Conservation (phyloP, 169 alveolate genomes). For the Blepharisma undulans region DNA sequence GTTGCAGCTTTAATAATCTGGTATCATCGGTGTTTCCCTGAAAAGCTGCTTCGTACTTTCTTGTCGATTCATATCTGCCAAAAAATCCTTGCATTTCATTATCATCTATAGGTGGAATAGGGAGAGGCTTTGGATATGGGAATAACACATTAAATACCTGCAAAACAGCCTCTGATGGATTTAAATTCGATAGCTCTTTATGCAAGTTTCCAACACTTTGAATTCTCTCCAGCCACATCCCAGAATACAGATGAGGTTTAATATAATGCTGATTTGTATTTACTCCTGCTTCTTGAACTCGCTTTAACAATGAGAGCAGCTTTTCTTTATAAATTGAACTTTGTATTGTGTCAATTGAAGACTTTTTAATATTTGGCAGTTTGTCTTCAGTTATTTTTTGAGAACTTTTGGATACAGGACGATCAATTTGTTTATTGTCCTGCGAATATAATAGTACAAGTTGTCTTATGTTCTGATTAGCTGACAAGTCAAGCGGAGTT, state of each 20-base stretch:
- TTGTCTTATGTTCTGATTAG: conserved; percentile 68
- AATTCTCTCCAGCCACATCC: conserved; percentile 75
- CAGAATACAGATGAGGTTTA: conserved; percentile 71
- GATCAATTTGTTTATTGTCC: too few relatives aligned
- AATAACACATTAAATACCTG: conserved; percentile 54
- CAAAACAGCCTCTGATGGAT: conserved; percentile 54
- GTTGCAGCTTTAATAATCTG: not conserved
- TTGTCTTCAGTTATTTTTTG: not conserved
- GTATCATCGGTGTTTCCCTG: not conserved
- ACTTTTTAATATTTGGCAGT: not conserved
- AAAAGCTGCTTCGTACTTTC: not conserved
- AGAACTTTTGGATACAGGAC: not conserved
- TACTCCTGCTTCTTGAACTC: conserved; percentile 75
- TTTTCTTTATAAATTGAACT: not conserved
- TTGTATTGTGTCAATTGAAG: not conserved
- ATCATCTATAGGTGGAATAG: conserved; percentile 50
- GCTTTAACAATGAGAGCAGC: conserved; percentile 55
- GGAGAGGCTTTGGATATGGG: conserved; percentile 66
- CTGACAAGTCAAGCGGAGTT: conserved; percentile 73
- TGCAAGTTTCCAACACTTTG: conserved; percentile 59
- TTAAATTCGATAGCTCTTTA: not conserved
- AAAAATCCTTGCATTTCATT: not conserved
- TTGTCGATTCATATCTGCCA: not conserved
- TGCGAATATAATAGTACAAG: conserved; percentile 68
- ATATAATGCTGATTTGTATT: conserved; percentile 64